Base-by-base conservation (phyloP, 441 rosid genomes). In the Biscutella auriculata region DNA sequence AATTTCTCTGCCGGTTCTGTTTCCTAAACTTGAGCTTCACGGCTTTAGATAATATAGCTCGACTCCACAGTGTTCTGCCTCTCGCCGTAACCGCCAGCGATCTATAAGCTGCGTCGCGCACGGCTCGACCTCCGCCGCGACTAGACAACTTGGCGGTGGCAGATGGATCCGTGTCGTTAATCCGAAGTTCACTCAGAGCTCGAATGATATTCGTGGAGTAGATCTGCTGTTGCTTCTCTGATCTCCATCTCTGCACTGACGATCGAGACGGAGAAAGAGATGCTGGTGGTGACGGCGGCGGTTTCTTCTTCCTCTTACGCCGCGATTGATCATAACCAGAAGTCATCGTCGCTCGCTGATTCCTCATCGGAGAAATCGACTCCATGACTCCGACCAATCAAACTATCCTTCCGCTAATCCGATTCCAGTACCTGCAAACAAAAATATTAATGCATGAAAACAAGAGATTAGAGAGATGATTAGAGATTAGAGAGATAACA, bases 61-160 rank as follows among this genome's bases (percentile, higher is more conserved):
- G 73, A 72, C 98, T 92, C 98, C 98, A 92, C 34, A 93, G 67
- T 13, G 82, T 77, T 64, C 72, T 76, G 8, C 98, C 95, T 62
- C 85, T 88, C 14, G 95, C 98, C 10, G 95, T 78, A 7, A 79
- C 77, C 0, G 98, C 98, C 9, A 92, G 60, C 6, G 84, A 82
- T 53, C 74, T 70, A 63, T 92, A 88, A 6, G 98, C 98, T 0
- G 88, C 92, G 54, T 84, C 94, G 0, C 97, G 74, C 6, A 92
- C 79, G 15, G 68, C 69, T 49, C 7, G 6, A 42, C 60, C 57
- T 78, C 91, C n/a, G 79, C 76, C 49, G 77, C 80, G 36, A 76
- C 70, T 23, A 79, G 80, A 1, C 15, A 74, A 72, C 6, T 82
- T 50, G 4, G 29, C 27, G 76, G 14, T 7, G 7, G 33, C 9